phyloP scores from a whole-genome alignment of 2,329 filamentous ascomycete species.

The Aciculosporium take region DNA sequence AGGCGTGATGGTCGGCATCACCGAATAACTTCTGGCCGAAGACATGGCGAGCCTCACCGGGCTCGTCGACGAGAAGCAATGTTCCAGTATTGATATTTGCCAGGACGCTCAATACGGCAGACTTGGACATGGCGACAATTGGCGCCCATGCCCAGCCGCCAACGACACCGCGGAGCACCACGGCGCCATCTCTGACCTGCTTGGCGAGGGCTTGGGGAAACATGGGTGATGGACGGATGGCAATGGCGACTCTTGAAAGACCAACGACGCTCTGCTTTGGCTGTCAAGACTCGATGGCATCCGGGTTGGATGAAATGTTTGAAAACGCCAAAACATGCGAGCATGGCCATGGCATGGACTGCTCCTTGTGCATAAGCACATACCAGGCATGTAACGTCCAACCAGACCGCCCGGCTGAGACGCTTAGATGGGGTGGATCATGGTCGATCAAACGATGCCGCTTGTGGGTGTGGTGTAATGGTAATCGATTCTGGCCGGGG shows the following conservation, averaged over 20 bases:
- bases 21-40: slow-evolving; percentile 32
- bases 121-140: slow-evolving; percentile 30
- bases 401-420: neutral
- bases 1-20: slow-evolving; percentile 21
- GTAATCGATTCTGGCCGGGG: slow-evolving; percentile 1
- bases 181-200: slow-evolving; percentile 11
- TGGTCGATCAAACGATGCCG: neutral
- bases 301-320: neutral
- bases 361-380: neutral
- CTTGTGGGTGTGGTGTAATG: neutral
- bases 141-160: slow-evolving; percentile 34
- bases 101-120: slow-evolving; percentile 30
- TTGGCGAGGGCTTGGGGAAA: slow-evolving; percentile 2
- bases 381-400: neutral
- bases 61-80: slow-evolving; percentile 32
- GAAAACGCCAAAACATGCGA: neutral
- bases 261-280: neutral
- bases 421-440: neutral
- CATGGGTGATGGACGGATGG: neutral
- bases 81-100: slow-evolving; percentile 33
- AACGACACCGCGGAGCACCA: slow-evolving; percentile 27
- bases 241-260: neutral
- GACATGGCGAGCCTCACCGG: slow-evolving; percentile 24
- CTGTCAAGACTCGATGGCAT: neutral
- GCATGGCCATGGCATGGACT: neutral